Evolutionary conservation across 257 asterid genomes (phyloP).

Genomic region (Rhazya stricta): DNA sequence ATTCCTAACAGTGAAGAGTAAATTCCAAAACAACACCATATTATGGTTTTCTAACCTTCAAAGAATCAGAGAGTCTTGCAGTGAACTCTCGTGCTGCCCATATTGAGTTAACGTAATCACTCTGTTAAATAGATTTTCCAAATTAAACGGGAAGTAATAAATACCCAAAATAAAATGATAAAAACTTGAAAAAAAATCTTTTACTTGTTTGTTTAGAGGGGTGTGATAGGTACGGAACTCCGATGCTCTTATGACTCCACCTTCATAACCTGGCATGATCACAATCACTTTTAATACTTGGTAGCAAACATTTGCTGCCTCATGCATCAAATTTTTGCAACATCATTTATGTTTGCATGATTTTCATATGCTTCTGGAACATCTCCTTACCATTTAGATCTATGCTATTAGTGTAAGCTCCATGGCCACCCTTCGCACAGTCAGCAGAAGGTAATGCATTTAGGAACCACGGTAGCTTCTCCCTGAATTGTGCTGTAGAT

Average conservation of each 20-base stretch:
- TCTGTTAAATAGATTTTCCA: slow-evolving; percentile 31
- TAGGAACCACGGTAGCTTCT: slow-evolving; percentile 92
- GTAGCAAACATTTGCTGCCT: not conserved
- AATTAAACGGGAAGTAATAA: slow-evolving; percentile 6
- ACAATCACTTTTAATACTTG: not conserved
- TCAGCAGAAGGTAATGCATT: slow-evolving; percentile 87
- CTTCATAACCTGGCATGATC: slow-evolving; percentile 51
- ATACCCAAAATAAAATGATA: not conserved
- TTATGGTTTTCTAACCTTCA: slow-evolving; percentile 43
- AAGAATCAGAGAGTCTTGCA: slow-evolving; percentile 58
- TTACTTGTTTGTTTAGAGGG: slow-evolving; percentile 85
- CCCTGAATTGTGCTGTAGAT: slow-evolving; percentile 68
- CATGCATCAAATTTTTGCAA: not conserved
- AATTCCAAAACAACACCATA: not conserved
- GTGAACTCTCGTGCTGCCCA: slow-evolving; percentile 86
- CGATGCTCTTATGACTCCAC: slow-evolving; percentile 71
- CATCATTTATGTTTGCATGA: not conserved
- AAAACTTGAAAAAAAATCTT: not conserved
- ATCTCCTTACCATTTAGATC: slow-evolving; percentile 59
- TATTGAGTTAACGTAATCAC: slow-evolving; percentile 76
- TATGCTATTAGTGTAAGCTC: slow-evolving; percentile 77
- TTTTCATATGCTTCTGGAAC: not conserved
- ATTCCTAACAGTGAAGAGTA: too few relatives aligned
- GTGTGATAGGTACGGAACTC: slow-evolving; percentile 89
- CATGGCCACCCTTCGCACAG: slow-evolving; percentile 94